phyloP scores from a whole-genome alignment of 805 yeast genomes.

The Zygoascus tannicola region DNA sequence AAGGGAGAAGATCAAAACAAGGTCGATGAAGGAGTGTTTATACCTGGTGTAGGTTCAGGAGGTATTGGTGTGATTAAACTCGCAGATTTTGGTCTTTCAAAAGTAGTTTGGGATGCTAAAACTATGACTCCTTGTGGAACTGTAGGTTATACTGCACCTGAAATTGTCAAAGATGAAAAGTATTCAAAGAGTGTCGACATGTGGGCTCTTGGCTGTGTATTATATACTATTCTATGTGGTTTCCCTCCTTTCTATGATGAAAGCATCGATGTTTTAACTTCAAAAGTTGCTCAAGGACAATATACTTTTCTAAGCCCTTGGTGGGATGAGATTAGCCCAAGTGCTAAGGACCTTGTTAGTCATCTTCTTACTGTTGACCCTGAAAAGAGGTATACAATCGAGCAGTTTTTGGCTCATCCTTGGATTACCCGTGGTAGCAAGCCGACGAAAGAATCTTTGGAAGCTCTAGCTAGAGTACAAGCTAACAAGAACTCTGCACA shows the following conservation, averaged over 20 bases:
- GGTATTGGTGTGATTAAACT: slow-evolving; percentile 81
- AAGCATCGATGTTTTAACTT: slow-evolving; percentile 60
- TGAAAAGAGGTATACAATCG: slow-evolving; percentile 54
- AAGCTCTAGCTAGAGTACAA: slow-evolving; percentile 19
- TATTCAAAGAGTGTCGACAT: slow-evolving; percentile 93
- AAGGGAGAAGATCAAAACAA: slow-evolving; percentile 40
- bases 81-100: slow-evolving; percentile 93
- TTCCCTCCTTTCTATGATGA: slow-evolving; percentile 97
- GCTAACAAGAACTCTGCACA: background rate
- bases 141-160: slow-evolving; percentile 97
- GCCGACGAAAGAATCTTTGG: slow-evolving; percentile 17
- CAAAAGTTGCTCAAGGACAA: slow-evolving; percentile 71
- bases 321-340: slow-evolving; percentile 76
- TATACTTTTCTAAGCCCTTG: slow-evolving; percentile 70
- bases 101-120: slow-evolving; percentile 76
- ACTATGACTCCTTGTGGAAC: slow-evolving; percentile 99
- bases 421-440: slow-evolving; percentile 44
- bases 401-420: slow-evolving; percentile 64
- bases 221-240: slow-evolving; percentile 89
- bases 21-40: slow-evolving; percentile 80
- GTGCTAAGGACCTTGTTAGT: slow-evolving; percentile 62
- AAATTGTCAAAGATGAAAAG: slow-evolving; percentile 86
- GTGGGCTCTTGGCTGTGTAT: slow-evolving; percentile 98
- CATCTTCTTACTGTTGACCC: slow-evolving; percentile 67
- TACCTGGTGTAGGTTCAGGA: slow-evolving; percentile 80